These are phyloP conservation scores for Colletotrichum sidae DNA, from an alignment of 2,329 filamentous ascomycete species.

Conservation along the genomic window DNA sequence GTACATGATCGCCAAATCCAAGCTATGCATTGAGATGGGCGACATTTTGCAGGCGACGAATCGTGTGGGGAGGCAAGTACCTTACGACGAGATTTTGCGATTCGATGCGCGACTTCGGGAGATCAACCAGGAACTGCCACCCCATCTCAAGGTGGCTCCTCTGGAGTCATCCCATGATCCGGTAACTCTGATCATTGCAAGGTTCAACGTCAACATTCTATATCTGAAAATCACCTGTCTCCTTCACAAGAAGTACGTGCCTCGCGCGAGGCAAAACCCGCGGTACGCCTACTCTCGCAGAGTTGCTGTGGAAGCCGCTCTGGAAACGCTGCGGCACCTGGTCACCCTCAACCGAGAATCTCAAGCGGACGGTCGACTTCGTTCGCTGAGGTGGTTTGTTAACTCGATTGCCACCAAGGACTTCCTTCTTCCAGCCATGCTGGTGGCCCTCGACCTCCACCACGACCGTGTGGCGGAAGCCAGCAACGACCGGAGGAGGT, in stretches of 20 bases:
- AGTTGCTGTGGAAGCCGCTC: slow-evolving; percentile 86
- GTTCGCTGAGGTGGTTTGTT: slow-evolving; percentile 82
- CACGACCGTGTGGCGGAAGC: slow-evolving; percentile 68
- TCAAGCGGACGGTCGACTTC: slow-evolving; percentile 76
- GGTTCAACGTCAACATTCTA: slow-evolving; percentile 85
- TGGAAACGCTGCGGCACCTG: slow-evolving; percentile 84
- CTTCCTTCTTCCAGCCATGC: slow-evolving; percentile 87
- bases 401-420: slow-evolving; percentile 85
- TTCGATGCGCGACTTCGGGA: slow-evolving; percentile 72
- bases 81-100: slow-evolving; percentile 74
- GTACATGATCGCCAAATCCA: slow-evolving; percentile 82
- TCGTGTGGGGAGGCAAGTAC: slow-evolving; percentile 64
- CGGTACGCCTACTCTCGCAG: slow-evolving; percentile 87
- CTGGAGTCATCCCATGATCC: slow-evolving; percentile 84
- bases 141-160: slow-evolving; percentile 80
- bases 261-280: slow-evolving; percentile 80
- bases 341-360: slow-evolving; percentile 80
- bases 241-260: slow-evolving; percentile 87
- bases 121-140: slow-evolving; percentile 76
- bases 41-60: slow-evolving; percentile 76
- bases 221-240: slow-evolving; percentile 92
- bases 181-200: slow-evolving; percentile 85
- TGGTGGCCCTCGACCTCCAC: slow-evolving; percentile 85
- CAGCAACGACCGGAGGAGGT: slow-evolving; percentile 52
- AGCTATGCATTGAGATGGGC: slow-evolving; percentile 75